Percentiles rank a stretch among this genome's conserved stretches.
phyloP scores from a whole-genome alignment of 108 stramenopile species.

The Pseudonitzschia delicatissima region DNA sequence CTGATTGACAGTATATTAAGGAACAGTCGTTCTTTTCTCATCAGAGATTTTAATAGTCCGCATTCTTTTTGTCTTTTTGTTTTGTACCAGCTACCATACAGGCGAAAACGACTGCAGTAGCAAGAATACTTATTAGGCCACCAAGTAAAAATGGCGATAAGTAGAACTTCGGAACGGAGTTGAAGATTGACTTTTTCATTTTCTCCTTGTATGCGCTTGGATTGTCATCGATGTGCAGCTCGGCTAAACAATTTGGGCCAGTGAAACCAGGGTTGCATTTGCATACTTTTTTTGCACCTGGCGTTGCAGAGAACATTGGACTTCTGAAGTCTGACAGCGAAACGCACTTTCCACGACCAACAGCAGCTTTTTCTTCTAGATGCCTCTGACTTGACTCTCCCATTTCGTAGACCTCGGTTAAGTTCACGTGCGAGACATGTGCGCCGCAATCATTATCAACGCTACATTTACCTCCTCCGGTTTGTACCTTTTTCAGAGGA shows the following conservation, averaged over 20 bases:
- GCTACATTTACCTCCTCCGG: conserved; percentile 78
- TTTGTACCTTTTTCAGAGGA: conserved; percentile 59
- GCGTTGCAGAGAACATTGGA: conserved; percentile 10
- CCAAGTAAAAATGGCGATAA: conserved; percentile 28
- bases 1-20: no score
- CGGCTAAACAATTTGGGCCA: conserved; percentile 74
- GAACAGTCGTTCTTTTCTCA: neutral
- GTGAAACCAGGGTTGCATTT: conserved; percentile 75
- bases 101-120: neutral
- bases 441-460: conserved; percentile 77
- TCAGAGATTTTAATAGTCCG: neutral
- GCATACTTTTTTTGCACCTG: conserved; percentile 37
- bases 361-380: neutral
- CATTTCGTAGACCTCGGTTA: conserved; percentile 22
- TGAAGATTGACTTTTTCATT: conserved; percentile 24
- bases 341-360: conserved; percentile 29
- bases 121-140: neutral
- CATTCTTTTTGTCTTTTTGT: neutral
- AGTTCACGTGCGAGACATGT: conserved; percentile 29
- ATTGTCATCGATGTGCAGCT: conserved; percentile 59
- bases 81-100: neutral
- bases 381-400: neutral
- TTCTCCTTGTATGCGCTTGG: conserved; percentile 50
- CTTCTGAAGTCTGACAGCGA: conserved; percentile 18
- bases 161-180: conserved; percentile 19